Conservation (phyloP, 2,329 filamentous ascomycete genomes). For the Colletotrichum sublineola region DNA sequence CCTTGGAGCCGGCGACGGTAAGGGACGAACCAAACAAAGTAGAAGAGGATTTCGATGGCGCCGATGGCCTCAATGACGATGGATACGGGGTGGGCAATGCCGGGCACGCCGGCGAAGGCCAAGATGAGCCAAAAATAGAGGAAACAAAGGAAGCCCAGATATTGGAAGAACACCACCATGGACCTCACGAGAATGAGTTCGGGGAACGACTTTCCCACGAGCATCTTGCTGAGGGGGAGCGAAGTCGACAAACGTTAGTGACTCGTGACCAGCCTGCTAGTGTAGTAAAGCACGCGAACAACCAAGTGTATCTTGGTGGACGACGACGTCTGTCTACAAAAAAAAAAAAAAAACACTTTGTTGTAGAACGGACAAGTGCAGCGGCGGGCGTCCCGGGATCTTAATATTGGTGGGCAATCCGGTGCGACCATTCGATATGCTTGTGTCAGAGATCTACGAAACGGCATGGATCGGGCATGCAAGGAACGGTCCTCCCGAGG, state of each 20-base stretch:
- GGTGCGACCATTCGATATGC: not conserved
- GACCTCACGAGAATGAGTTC: constrained; percentile 39
- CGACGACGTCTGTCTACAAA: not conserved
- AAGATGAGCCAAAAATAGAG: constrained; percentile 44
- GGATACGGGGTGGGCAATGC: constrained; percentile 46
- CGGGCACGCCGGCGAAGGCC: constrained; percentile 43
- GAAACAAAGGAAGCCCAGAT: constrained; percentile 41
- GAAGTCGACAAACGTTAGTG: not conserved
- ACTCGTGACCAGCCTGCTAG: not conserved
- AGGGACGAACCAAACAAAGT: constrained; percentile 57
- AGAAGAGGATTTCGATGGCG: constrained; percentile 58
- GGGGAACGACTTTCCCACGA: constrained; percentile 34
- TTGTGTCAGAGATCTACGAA: constrained; percentile 34
- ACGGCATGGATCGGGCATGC: constrained; percentile 28
- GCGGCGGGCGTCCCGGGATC: constrained; percentile 2
- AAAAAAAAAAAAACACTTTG: not conserved
- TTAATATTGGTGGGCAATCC: constrained; percentile 11
- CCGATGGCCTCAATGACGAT: constrained; percentile 45
- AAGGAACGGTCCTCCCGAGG: constrained; percentile 19
- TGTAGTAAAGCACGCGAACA: not conserved
- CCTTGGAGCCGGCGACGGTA: constrained; percentile 55
- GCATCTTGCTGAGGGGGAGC: constrained; percentile 16
- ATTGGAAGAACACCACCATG: constrained; percentile 36
- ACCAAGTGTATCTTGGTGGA: not conserved
- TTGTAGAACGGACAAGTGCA: not conserved